Evolutionary conservation across 2,329 filamentous ascomycete species (phyloP), one percentile per base, ranked within the genome.

Genomic region (Phaeosphaeria sp.): DNA sequence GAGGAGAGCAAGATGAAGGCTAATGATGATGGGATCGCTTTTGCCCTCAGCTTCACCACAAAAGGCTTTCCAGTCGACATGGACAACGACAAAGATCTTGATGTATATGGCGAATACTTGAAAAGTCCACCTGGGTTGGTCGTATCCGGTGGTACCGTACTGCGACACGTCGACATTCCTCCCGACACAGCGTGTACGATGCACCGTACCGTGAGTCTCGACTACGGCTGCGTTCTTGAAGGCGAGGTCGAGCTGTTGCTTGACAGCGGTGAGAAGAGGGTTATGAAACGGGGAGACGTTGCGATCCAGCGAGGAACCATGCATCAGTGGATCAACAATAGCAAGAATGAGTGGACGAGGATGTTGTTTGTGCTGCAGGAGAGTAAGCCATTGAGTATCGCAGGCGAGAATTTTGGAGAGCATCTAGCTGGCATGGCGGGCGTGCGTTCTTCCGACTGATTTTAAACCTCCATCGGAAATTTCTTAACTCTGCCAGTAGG

Each of bases 41-140:
- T 85, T 64, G 78, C 76, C 27, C 79, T 85, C 30, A 77, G 76
- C 56, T 86, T 85, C 71, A 79, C 80, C 7, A 82, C 84, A 4
- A 77, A 79, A 47, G 69, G 76, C 47, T 81, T 79, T 51, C 83
- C 84, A 0, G 78, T 81, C 27, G 68, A 81, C 49, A 74, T 86
- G 60, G 75, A 77, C 61, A 61, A 73, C 21, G 77, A 82, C 56
- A 66, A 76, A 52, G 84, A 87, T 66, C 71, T 86, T 17, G 63
- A 70, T 8, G 73, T 76, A 8, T 85, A 86, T 69, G 70, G 78
- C 27, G 60, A 67, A 39, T 81, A 80, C 59, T 74, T 84, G 42
- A 63, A 74, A 13, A 67, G 76, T 43, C 77, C 81, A 1, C 82
- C 84, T 0, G 84, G 84, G 1, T 76, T 87, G 2, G 78, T 80